Base-by-base conservation (phyloP, 768 basidiomycete species). In the Rhodosporidiobolus sp. region DNA sequence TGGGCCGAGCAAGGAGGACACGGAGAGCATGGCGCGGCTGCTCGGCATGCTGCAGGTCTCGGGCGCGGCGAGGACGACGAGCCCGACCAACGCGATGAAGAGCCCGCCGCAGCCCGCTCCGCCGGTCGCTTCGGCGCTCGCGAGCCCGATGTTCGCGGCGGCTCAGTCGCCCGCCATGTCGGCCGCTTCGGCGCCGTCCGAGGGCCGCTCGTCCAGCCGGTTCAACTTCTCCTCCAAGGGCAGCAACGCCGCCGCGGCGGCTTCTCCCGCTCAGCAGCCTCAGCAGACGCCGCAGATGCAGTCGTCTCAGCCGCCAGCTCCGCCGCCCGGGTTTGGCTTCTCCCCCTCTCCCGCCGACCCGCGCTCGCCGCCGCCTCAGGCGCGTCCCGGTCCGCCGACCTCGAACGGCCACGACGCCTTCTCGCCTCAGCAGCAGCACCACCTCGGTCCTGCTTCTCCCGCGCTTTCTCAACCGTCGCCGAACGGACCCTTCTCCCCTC, bases 31-130 rank as follows among this genome's bases (percentile, higher is more conserved):
- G 75, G 58, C 60, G 20, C 48, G 71, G 35, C 46, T 76, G 26
- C 30, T 76, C 34, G 68, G 70, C 26, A 76, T 76, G 75, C 54
- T 76, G 46, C 75, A 76, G 49, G 62, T 70, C 16, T 66, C 65
- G 38, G 68, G 71, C 12, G n/a, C n/a, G n/a, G n/a, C n/a, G n/a
- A 52, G 53, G n/a, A 19, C 65, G 56, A 34, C 46, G n/a, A 5
- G 32, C 12, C 57, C 49, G 35, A 17, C 17, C 22, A 20, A 38
- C 14, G 24, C 48, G 19, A 28, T 17, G 28, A 24, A 22, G 48
- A 22, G 20, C 28, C 4, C 48, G 24, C 26, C 26, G 48, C 60
- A 48, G 65, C 52, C 45, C 43, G 28, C 54, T 2, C 52, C n/a
- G 28, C 19, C 43, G 45, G n/a, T 59, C 30, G 4, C 61, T 34